Evolutionary conservation across 805 yeast genomes (phyloP).

Genomic region (Schizosaccharomyces octosporus): DNA sequence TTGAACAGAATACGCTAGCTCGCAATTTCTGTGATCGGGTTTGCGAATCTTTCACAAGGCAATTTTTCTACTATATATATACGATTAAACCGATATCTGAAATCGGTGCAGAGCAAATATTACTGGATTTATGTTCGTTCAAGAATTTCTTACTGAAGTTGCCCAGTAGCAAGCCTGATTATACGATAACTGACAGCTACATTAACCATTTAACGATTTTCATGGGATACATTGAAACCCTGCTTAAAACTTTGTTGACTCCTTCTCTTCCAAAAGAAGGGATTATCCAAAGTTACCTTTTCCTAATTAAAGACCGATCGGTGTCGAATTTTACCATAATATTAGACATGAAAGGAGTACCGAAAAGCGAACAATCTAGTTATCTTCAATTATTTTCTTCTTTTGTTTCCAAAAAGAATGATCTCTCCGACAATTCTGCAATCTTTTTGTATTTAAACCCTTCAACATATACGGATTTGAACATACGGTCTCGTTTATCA

Average conservation of each 20-base stretch:
- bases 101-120: conserved; percentile 53
- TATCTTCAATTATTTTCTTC: not conserved
- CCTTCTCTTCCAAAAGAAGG: conserved; percentile 26
- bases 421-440: not conserved
- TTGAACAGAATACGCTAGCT: conserved; percentile 45
- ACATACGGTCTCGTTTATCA: not conserved
- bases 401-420: not conserved
- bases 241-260: conserved; percentile 45
- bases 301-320: conserved; percentile 39
- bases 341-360: conserved; percentile 35
- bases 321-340: conserved; percentile 39
- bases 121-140: conserved; percentile 43
- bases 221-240: conserved; percentile 26
- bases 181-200: conserved; percentile 9
- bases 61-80: conserved; percentile 32
- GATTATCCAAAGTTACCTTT: conserved; percentile 40
- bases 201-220: conserved; percentile 19
- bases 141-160: conserved; percentile 24
- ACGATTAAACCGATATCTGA: conserved; percentile 45
- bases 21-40: conserved; percentile 54
- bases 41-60: conserved; percentile 35
- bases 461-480: not conserved
- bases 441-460: not conserved
- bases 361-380: conserved; percentile 15
- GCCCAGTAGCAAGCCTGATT: conserved; percentile 9